Evolutionary conservation across 768 basidiomycete genomes (phyloP).

Genomic region (Tubosaeta sp.): DNA sequence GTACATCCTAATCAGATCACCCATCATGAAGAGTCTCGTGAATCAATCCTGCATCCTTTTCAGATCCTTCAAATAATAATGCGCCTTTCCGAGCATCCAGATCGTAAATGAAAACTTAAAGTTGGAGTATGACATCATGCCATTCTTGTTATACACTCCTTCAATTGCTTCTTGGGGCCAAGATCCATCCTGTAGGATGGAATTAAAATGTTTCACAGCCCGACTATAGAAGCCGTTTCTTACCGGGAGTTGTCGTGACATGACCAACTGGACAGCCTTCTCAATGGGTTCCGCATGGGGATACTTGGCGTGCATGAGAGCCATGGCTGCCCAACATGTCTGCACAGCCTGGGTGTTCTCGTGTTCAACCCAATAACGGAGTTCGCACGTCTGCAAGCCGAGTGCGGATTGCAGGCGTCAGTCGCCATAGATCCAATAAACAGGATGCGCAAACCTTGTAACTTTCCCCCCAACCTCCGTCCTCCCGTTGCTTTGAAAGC

Average conservation of each 20-base stretch:
- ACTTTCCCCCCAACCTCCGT: constrained; percentile 99
- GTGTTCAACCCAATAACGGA: constrained; percentile 73
- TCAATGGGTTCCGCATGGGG: constrained; percentile 78
- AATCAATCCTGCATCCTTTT: constrained; percentile 5
- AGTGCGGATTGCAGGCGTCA: neutral
- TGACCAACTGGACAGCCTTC: constrained; percentile 75
- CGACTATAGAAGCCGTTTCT: constrained; percentile 21
- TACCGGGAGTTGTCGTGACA: constrained; percentile 81
- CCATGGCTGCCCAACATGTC: constrained; percentile 90
- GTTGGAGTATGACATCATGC: constrained; percentile 81
- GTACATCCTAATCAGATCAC: too few species aligned
- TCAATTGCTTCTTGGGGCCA: constrained; percentile 98
- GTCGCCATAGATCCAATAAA: neutral
- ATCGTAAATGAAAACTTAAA: constrained; percentile 97
- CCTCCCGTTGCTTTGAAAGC: constrained; percentile 72
- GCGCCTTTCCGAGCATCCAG: constrained; percentile 91
- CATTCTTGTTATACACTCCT: constrained; percentile 87
- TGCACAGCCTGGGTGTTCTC: constrained; percentile 83
- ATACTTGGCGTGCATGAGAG: constrained; percentile 87
- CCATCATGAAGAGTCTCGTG: too few species aligned
- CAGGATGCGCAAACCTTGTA: constrained; percentile 65
- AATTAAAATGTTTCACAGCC: neutral
- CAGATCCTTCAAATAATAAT: constrained; percentile 63
- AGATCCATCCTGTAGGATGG: constrained; percentile 66
- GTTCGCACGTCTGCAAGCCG: constrained; percentile 71